phyloP scores from a whole-genome alignment of 176 grass and related monocot genomes.

The Avena sativa region DNA sequence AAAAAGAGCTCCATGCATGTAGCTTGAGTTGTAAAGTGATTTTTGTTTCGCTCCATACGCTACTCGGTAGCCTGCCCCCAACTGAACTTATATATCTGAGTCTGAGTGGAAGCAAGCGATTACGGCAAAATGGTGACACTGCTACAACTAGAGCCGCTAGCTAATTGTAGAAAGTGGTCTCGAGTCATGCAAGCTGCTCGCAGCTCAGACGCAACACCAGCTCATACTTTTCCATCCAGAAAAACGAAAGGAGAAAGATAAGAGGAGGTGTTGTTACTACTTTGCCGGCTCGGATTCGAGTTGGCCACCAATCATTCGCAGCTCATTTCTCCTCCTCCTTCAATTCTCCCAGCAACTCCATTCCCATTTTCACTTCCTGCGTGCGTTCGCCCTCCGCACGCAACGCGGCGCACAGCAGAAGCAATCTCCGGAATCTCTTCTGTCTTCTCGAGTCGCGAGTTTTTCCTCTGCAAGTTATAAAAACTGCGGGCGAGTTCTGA shows the following conservation, averaged over 20 bases:
- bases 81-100: too few species aligned
- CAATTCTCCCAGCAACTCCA: background rate
- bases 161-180: too few species aligned
- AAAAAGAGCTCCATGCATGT: too few species aligned
- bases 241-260: background rate
- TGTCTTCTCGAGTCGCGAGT: background rate
- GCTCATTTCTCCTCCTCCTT: background rate
- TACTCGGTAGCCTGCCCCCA: too few species aligned
- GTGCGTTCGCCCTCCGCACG: background rate
- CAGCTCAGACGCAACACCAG: background rate
- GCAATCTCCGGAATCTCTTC: background rate
- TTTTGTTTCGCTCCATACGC: too few species aligned
- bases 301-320: background rate
- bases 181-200: too few species aligned
- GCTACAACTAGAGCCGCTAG: too few species aligned
- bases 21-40: too few species aligned
- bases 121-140: too few species aligned
- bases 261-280: background rate
- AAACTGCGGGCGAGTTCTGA: background rate
- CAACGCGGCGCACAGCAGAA: background rate
- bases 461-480: background rate
- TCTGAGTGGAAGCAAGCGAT: too few species aligned
- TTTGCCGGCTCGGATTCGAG: constrained; percentile 1
- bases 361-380: background rate
- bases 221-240: too few species aligned